Base-by-base conservation (phyloP, 805 yeast species). In the Metschnikowia colocasiae region DNA sequence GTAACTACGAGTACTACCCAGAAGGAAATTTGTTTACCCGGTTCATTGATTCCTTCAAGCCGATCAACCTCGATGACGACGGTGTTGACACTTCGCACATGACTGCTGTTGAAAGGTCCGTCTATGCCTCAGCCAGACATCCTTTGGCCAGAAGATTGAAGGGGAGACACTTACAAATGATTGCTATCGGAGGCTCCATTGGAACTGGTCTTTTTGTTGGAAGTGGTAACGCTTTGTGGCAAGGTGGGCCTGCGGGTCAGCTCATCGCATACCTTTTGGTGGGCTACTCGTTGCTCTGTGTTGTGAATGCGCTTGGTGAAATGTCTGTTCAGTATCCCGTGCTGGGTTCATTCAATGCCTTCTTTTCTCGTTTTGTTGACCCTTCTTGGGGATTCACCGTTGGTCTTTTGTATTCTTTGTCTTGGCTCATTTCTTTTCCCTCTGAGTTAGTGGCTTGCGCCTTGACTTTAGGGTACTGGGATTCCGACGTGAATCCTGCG, bases 161-260 rank as follows among this genome's bases (percentile, higher is more conserved):
- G 50, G 59, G 69, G 32, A 68, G 82, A 59, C 90, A 84, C 54
- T 78, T 83, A 51, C 85, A 80, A 62, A 78, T 86, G 81, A 84
- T 87, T 58, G 89, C 95, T 33, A 73, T 88, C 46, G 94, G 94
- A 48, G 90, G 94, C 46, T 84, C 92, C 43, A 83, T 87, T 50
- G 96, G 96, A 59, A 83, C 94, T 5, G 88, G 87, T 57, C 68
- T 82, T 39, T 57, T 55, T 43, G 49, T 57, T 8, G 60, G 60
- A 6, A 46, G 52, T 15, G 60, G 60, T 6, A 55, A 48, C 34
- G 59, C 59, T 18, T 53, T 57, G 48, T 46, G 40, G 44, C 48
- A 36, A 29, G 59, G 59, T 38, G 60, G 60, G 3, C 60, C 60
- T 15, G 60, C 56, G 3, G 57, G 59, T 33, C 51, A 53, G 45